Base-by-base conservation (phyloP, 148 eudicot species). In the Vaccinium darrowii region DNA sequence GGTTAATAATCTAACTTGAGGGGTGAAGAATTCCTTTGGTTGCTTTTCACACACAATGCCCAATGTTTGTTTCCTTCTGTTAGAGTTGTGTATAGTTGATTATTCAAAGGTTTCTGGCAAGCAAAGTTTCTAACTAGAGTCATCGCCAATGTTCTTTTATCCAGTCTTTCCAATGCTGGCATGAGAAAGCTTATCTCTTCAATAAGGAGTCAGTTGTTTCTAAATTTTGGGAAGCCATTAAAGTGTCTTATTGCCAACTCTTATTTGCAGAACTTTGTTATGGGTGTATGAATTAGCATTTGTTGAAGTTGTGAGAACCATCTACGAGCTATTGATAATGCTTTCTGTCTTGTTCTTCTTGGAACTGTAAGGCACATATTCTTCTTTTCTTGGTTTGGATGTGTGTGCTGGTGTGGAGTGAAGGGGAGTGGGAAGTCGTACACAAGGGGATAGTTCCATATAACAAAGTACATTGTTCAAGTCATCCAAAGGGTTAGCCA, bases 101-200 rank as follows among this genome's bases (percentile, higher is more conserved):
- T 11, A 30, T 19, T 78, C 39, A 21, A n/a, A 53, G 62, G 47
- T 50, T 78, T 81, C 57, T 10, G 78, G 63, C 36, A 53, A 56
- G 79, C 79, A 74, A 77, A 36, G 50, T 14, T 81, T 87, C 92
- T 90, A 87, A 88, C 89, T 72, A 8, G 25, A 3, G 21, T 43
- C 60, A 89, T 87, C 88, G 27, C 82, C 79, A 90, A 52, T 89
- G 86, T 86, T 88, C 82, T 85, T 91, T 88, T 84, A 82, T 95
- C 83, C 93, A 95, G 98, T 87, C 93, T 86, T 95, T 95, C 86
- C 94, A 92, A 82, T 69, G 88, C 94, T 94, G 90, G 93, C 94
- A 95, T 88, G 98, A 97, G 84, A 95, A 92, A 88, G 98, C 98
- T 87, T 95, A 95, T 88, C 97, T 95, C 95, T 95, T 95, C 94